phyloP scores from a whole-genome alignment of 75 land plant genomes.

The Pseudotsuga menziesii region DNA sequence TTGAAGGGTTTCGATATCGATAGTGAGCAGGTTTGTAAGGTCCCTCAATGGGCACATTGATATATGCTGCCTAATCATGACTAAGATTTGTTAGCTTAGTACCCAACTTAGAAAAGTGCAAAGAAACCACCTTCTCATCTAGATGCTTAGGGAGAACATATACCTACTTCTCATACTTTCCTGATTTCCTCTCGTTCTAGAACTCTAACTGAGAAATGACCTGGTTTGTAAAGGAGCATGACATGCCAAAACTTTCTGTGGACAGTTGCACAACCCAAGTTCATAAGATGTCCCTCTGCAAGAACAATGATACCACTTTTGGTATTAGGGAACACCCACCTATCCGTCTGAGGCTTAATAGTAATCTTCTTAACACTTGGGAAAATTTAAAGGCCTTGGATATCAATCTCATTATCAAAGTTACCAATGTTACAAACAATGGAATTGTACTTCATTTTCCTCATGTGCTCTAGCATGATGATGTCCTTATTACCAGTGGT shows the following conservation, averaged over 20 bases:
- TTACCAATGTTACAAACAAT: slow-evolving; percentile 45
- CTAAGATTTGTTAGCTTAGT: slow-evolving; percentile 55
- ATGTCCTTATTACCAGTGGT: slow-evolving; percentile 97
- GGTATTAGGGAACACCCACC: slow-evolving; percentile 93
- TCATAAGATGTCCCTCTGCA: slow-evolving; percentile 92
- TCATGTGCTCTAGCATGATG: slow-evolving; percentile 92
- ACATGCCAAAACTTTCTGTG: slow-evolving; percentile 97
- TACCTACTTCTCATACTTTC: slow-evolving; percentile 63
- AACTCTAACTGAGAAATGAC: slow-evolving; percentile 91
- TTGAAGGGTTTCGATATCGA: too few relatives aligned
- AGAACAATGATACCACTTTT: slow-evolving; percentile 77
- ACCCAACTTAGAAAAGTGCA: slow-evolving; percentile 60
- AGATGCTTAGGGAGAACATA: slow-evolving; percentile 38
- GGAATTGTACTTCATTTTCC: slow-evolving; percentile 87
- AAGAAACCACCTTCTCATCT: slow-evolving; percentile 39
- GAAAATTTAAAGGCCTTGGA: slow-evolving; percentile 34
- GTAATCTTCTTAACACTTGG: slow-evolving; percentile 53
- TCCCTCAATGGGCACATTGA: too few relatives aligned
- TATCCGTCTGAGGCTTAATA: slow-evolving; percentile 94
- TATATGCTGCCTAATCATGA: neutral
- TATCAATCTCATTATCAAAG: slow-evolving; percentile 43
- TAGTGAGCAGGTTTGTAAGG: slow-evolving; percentile 45
- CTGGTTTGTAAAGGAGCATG: slow-evolving; percentile 88
- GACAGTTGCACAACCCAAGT: slow-evolving; percentile 93
- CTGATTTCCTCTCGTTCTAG: slow-evolving; percentile 74